These are phyloP conservation scores for Rubia yunnanensis DNA, from an alignment of 257 asterid species.

Conservation along the genomic window DNA sequence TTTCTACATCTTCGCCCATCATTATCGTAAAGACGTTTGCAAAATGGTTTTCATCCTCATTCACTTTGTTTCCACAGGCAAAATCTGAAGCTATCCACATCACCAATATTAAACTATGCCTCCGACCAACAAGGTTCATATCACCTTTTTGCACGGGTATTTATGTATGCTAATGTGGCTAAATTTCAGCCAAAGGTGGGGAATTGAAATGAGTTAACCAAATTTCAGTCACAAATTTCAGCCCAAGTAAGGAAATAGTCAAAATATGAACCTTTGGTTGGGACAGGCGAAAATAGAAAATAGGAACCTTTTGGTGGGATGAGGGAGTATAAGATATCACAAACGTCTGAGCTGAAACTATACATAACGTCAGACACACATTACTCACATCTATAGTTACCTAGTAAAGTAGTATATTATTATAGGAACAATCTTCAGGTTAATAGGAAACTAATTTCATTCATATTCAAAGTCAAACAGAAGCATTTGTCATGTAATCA, in stretches of 20 bases:
- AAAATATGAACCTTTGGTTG: too few species aligned
- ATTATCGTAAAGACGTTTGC: not conserved
- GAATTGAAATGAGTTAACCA: too few species aligned
- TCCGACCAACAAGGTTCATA: too few species aligned
- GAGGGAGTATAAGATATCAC: too few species aligned
- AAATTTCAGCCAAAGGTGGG: too few species aligned
- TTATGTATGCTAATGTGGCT: too few species aligned
- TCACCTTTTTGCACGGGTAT: too few species aligned
- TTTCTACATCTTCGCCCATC: not conserved
- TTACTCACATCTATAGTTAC: not conserved
- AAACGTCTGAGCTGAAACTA: not conserved
- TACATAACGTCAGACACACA: not conserved
- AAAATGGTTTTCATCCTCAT: not conserved
- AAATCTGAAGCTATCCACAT: not conserved
- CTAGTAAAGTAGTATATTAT: not conserved
- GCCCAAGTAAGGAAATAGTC: not conserved
- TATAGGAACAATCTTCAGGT: not conserved
- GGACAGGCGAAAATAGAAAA: too few species aligned
- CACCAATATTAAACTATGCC: not conserved
- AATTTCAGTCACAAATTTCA: too few species aligned
- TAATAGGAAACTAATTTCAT: not conserved
- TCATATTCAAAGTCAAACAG: too few species aligned
- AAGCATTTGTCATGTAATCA: not conserved
- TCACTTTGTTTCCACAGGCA: not conserved
- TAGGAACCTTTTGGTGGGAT: too few species aligned